Percentiles rank a stretch among this genome's conserved stretches.
Evolutionary conservation across 768 basidiomycete species (phyloP).

Genomic region (Tricholoma matsutake): DNA sequence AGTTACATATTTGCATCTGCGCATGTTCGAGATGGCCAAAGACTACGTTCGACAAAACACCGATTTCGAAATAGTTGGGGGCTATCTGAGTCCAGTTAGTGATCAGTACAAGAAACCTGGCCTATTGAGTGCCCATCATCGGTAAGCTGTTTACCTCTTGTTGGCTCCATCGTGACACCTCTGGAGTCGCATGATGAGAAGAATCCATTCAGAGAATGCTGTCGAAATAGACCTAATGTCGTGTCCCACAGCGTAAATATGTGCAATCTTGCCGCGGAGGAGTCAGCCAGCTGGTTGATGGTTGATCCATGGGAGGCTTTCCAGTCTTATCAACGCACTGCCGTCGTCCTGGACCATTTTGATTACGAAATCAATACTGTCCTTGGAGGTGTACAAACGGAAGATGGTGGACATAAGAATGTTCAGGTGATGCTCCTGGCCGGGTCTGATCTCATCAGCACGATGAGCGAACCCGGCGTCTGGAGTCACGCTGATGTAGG

Average conservation of each 20-base stretch:
- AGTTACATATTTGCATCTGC: conserved; percentile 94
- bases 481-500: conserved; percentile 94
- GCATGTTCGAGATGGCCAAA: conserved; percentile 99
- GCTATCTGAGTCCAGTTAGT: conserved; percentile 94
- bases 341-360: conserved; percentile 96
- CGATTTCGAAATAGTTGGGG: conserved; percentile 90
- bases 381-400: conserved; percentile 72
- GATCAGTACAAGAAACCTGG: conserved; percentile 98
- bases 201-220: conserved; percentile 8
- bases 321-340: conserved; percentile 92
- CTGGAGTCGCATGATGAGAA: not conserved
- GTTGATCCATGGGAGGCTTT: conserved; percentile 98
- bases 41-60: conserved; percentile 93
- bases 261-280: conserved; percentile 86
- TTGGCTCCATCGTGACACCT: not conserved
- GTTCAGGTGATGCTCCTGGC: conserved; percentile 92
- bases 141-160: conserved; percentile 53
- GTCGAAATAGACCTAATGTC: conserved; percentile 5
- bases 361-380: conserved; percentile 90
- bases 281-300: conserved; percentile 94
- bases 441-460: conserved; percentile 96
- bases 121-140: conserved; percentile 79
- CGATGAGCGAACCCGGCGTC: conserved; percentile 97
- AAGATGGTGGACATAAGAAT: conserved; percentile 70
- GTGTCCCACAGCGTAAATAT: conserved; percentile 63